A percentile compares a stretch with the other conserved stretches of the same genome.
Conservation (phyloP, 2,329 filamentous ascomycete genomes). For the Scleromitrula shiraiana region DNA sequence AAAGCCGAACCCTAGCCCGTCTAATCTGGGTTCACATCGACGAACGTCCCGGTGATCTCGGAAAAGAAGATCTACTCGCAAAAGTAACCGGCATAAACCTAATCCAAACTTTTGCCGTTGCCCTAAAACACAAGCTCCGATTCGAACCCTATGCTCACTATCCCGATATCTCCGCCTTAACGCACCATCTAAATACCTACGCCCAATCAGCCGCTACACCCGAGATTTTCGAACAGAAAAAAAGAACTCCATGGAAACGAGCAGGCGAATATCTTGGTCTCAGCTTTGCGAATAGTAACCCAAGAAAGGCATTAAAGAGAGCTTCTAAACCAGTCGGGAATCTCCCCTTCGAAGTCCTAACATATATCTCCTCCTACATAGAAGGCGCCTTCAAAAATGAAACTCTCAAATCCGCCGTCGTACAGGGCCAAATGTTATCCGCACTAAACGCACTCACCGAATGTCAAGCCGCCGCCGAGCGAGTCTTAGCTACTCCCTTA, state of each 20-base stretch:
- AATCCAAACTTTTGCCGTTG: constrained; percentile 66
- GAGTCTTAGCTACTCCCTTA: constrained; percentile 73
- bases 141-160: constrained; percentile 78
- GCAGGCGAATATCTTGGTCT: constrained; percentile 68
- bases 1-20: constrained; percentile 61
- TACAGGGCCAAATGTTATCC: constrained; percentile 21
- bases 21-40: constrained; percentile 73
- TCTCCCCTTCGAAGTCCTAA: constrained; percentile 74
- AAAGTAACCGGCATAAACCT: constrained; percentile 66
- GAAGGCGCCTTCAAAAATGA: constrained; percentile 26
- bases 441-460: constrained; percentile 59
- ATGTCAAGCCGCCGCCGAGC: constrained; percentile 62
- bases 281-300: constrained; percentile 69
- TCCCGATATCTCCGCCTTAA: constrained; percentile 60
- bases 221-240: constrained; percentile 28
- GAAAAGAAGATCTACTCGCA: constrained; percentile 59
- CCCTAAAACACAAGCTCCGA: constrained; percentile 74
- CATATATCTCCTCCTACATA: constrained; percentile 48
- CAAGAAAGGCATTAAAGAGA: constrained; percentile 67
- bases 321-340: constrained; percentile 68
- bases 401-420: constrained; percentile 28
- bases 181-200: constrained; percentile 68
- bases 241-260: constrained; percentile 43
- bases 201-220: constrained; percentile 45
- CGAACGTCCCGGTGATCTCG: constrained; percentile 48